These are phyloP conservation scores for Reticulascus tulasneorum DNA, from an alignment of 2,329 filamentous ascomycete species.

Conservation along the genomic window DNA sequence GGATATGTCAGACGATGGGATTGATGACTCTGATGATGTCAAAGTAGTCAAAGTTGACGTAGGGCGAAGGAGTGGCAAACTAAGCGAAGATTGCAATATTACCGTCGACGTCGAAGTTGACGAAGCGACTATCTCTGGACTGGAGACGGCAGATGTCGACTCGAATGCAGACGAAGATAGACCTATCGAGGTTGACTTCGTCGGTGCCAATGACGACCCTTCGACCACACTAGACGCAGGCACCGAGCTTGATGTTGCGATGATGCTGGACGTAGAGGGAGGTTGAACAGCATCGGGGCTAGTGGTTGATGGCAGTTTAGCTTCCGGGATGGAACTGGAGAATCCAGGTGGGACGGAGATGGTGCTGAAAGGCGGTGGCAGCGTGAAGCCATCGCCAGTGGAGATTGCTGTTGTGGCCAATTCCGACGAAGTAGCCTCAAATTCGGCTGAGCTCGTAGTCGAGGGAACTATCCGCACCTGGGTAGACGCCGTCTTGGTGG, in stretches of 20 bases:
- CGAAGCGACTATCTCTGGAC: constrained; percentile 4
- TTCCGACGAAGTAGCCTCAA: neutral
- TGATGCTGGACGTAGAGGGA: too few relatives aligned
- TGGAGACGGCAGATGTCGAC: neutral
- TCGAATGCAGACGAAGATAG: neutral
- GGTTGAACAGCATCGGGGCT: too few relatives aligned
- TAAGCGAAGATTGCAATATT: too few relatives aligned
- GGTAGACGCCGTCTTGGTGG: constrained; percentile 1
- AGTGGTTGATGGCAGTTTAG: neutral
- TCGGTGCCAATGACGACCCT: too few relatives aligned
- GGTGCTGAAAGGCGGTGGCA: constrained; percentile 9
- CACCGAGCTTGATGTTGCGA: too few relatives aligned
- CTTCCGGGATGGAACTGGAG: neutral
- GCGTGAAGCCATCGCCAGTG: constrained; percentile 1
- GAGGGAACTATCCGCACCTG: neutral
- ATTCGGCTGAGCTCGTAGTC: neutral
- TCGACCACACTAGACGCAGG: too few relatives aligned
- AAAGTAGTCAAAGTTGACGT: too few relatives aligned
- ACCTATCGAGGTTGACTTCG: neutral
- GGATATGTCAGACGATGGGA: neutral
- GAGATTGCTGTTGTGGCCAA: neutral
- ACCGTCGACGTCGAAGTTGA: too few relatives aligned
- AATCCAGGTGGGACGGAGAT: constrained; percentile 9
- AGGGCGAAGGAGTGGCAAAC: too few relatives aligned
- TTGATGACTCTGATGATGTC: neutral